phyloP scores from a whole-genome alignment of 176 grass and related monocot species.

The Thinopyrum elongatum region DNA sequence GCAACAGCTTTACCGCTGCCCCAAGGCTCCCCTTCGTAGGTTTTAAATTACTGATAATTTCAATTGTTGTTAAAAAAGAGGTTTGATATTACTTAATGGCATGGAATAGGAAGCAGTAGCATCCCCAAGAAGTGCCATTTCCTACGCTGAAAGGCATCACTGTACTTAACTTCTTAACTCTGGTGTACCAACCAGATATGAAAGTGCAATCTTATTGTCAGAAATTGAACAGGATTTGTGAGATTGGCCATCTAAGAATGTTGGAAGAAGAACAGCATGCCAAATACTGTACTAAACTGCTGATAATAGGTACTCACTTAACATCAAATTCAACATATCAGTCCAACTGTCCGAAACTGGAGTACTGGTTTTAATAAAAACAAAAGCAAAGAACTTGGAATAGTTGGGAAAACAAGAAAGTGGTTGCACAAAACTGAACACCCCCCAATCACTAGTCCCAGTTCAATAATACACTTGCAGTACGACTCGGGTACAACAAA shows the following conservation, averaged over 20 bases:
- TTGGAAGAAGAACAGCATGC: neutral
- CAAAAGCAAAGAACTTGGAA: neutral
- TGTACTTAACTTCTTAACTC: neutral
- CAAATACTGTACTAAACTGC: neutral
- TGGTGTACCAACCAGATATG: neutral
- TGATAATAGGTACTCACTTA: neutral
- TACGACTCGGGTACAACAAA: neutral
- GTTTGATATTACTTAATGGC: neutral
- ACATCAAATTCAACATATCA: neutral
- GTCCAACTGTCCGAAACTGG: no score
- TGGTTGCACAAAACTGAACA: neutral
- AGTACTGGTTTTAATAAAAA: no score
- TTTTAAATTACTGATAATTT: neutral
- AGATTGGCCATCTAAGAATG: neutral
- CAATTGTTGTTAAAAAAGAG: neutral
- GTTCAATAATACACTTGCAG: neutral
- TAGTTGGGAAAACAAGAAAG: neutral
- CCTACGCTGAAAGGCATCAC: neutral
- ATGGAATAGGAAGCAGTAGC: neutral
- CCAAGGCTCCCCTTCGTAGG: no score
- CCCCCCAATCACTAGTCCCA: neutral
- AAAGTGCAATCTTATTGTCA: slow-evolving; percentile 2
- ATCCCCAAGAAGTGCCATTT: neutral
- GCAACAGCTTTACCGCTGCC: no score
- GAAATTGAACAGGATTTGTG: neutral